Base-by-base conservation (phyloP, 345 rosid genomes). In the Camelina laxa region DNA sequence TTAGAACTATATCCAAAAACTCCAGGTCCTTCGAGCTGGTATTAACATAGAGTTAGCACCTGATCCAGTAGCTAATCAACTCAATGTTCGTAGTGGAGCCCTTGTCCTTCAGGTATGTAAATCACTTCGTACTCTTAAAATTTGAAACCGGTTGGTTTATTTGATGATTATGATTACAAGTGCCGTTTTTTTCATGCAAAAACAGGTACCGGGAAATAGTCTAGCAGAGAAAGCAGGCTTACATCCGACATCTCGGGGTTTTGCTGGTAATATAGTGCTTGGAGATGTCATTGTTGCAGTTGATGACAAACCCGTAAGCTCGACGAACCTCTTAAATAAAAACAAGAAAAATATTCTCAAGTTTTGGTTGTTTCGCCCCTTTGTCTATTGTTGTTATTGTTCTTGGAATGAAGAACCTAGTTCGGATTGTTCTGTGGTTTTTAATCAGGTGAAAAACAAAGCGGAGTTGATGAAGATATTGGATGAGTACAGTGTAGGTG, bases 21-120 rank as follows among this genome's bases (percentile, higher is more conserved):
- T 50, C 53, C 62, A 94, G 97, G 97, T 85, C 60, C 91, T 83
- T 70, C 87, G 93, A 77, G 93, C 97, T 77, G 95, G 95, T 70
- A 79, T 94, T 73, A 85, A 90, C 77, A 66, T 94, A 38, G 97
- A 91, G 51, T 72, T 94, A 81, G 98, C 98, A 44, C 88, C 98
- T 0, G 97, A 94, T 76, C 75, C 81, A 65, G 81, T 90, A 62
- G 93, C 98, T 75, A 89, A 87, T 81, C 98, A 94, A 75, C 92
- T 91, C 50, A 94, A 91, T 75, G 97, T 94, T 77, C 87, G 90
- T 21, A 91, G 83, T 74, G 98, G 97, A 66, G 97, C 93, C 76
- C 95, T 94, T 72, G 74, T 94, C 14, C 86, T 94, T 77, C 88
- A 84, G 93, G 98, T 89, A 81, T 70, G 3, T 13, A 60, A 70